A percentile compares a stretch with the other conserved stretches of the same genome.
Conservation (phyloP, 441 rosid genomes). For the Jatropha multifida region DNA sequence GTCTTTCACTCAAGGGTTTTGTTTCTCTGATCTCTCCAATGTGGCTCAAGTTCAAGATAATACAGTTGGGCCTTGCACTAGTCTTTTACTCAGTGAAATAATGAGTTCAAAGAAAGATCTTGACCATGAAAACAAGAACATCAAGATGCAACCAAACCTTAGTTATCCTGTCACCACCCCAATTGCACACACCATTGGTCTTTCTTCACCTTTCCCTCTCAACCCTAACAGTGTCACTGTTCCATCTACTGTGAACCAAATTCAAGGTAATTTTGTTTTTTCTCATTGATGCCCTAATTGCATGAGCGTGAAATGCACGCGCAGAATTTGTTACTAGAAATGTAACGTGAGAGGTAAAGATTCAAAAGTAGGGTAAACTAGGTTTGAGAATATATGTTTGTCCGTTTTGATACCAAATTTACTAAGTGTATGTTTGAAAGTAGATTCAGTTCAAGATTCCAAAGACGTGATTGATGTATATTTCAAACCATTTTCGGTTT, state of each 20-base stretch:
- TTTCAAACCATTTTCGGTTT: conserved; percentile 6
- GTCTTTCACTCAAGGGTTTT: conserved; percentile 48
- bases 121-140: conserved; percentile 39
- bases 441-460: conserved; percentile 8
- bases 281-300: conserved; percentile 11
- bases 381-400: conserved; percentile 19
- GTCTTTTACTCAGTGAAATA: conserved; percentile 68
- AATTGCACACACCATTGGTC: conserved; percentile 24
- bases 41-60: conserved; percentile 41
- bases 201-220: conserved; percentile 29
- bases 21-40: conserved; percentile 53
- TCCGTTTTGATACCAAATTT: conserved; percentile 12
- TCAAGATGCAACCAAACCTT: conserved; percentile 50
- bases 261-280: conserved; percentile 50
- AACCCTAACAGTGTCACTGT: conserved; percentile 35
- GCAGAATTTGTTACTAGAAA: background rate
- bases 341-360: background rate
- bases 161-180: conserved; percentile 33
- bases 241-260: conserved; percentile 46
- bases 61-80: conserved; percentile 63
- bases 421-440: conserved; percentile 1
- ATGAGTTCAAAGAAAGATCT: conserved; percentile 44
- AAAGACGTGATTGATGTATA: conserved; percentile 21
- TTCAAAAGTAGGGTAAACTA: conserved; percentile 18
- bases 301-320: background rate